Evolutionary conservation across 2,329 filamentous ascomycete genomes (phyloP), one percentile per base, ranked within the genome.

Genomic region (Graphiopsis chlorocephala): DNA sequence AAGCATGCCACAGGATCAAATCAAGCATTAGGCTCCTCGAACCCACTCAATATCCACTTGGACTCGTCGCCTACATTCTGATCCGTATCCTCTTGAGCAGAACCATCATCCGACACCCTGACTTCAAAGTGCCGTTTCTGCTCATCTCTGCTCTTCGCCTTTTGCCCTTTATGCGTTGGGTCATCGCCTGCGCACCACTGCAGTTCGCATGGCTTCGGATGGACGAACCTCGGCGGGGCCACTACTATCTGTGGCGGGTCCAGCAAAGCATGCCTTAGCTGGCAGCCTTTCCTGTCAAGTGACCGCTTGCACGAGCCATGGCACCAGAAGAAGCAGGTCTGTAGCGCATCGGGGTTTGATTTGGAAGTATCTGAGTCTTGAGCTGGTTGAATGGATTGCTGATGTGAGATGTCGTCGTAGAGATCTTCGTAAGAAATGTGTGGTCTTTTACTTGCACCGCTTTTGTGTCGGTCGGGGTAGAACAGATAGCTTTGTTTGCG

Each of bases 321-420:
- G 20, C 26, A 58, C 55, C 55, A 58, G 55, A 58, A 58, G 33
- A 58, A 58, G 17, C 55, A 58, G 20, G 55, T 58, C 23, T 53
- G 50, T 17, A 28, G 6, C 8, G 50, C 26, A 7, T 28, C 50
- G 25, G 17, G 17, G 26, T 31, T 53, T 14, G 26, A 53, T 11
- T 31, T n/a, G 14, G 50, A 53, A 2, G 2, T 28, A 1, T 53
- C 26, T 20, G 50, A 11, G 17, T 53, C 28, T 31, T 26, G 10
- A 20, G 17, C n/a, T 53, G 50, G 17, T 5, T 5, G 17, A 14
- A 8, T 11, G 4, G 50, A 17, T n/a, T 17, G 28, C 50, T 53
- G 50, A 10, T 28, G 17, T 31, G 26, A 3, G 17, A 29, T 10
- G 15, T 53, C 50, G 28, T 53, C 26, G 50, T 31, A 53, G 15